A percentile compares a stretch with the other conserved stretches of the same genome.
Evolutionary conservation across 129 eudicot genomes (phyloP).

Genomic region (Centaurea solstitialis): DNA sequence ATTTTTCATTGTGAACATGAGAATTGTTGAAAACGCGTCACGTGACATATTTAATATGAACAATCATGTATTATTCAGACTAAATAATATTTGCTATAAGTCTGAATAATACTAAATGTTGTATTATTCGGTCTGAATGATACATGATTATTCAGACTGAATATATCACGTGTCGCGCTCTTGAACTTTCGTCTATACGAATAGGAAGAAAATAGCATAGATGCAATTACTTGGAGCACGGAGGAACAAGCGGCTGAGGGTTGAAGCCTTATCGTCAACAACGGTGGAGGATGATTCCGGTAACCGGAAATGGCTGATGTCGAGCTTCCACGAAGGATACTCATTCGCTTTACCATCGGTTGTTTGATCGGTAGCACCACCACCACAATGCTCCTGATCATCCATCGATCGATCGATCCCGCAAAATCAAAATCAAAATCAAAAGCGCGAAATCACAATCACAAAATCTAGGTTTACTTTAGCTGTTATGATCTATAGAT

Average conservation of each 20-base stretch:
- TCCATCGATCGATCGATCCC: slow-evolving; percentile 11
- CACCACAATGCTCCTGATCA: too few species aligned
- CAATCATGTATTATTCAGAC: too few species aligned
- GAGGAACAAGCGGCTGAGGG: slow-evolving; percentile 11
- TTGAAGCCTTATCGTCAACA: background rate
- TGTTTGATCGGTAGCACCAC: too few species aligned
- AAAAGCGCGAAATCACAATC: background rate
- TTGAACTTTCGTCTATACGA: background rate
- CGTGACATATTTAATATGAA: too few species aligned
- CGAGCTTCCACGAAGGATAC: slow-evolving; percentile 31
- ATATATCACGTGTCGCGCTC: too few species aligned
- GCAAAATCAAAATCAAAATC: background rate
- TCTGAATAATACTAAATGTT: too few species aligned
- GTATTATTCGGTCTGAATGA: too few species aligned
- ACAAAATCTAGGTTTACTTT: background rate
- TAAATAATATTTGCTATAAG: too few species aligned
- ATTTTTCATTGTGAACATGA: too few species aligned
- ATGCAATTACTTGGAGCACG: slow-evolving; percentile 29
- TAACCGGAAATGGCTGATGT: slow-evolving; percentile 21
- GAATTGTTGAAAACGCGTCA: too few species aligned
- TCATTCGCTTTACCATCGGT: too few species aligned
- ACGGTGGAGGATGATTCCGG: background rate
- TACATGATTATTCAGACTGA: too few species aligned
- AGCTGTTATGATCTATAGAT: background rate
- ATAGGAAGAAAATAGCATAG: background rate